phyloP scores from a whole-genome alignment of 2,329 filamentous ascomycete species.

The Trichoderma sp. region DNA sequence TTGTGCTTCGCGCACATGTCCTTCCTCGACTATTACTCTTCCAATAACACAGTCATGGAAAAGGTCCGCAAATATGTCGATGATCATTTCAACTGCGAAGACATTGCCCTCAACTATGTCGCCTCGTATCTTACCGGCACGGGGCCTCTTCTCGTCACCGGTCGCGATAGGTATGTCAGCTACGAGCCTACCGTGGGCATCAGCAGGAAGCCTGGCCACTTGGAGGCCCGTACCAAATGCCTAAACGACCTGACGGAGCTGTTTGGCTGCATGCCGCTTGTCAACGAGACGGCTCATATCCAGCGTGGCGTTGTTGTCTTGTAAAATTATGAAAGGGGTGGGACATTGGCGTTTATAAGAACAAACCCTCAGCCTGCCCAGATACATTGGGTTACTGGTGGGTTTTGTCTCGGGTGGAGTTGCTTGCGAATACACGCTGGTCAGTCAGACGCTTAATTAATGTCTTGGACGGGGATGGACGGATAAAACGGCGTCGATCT shows the following conservation, averaged over 20 bases:
- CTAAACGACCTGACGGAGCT: conserved; percentile 42
- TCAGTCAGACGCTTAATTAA: conserved; percentile 23
- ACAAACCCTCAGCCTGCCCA: conserved; percentile 10
- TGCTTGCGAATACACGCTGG: neutral
- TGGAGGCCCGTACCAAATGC: conserved; percentile 42
- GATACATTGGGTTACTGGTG: neutral
- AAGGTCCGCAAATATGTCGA: conserved; percentile 45
- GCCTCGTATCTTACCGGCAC: conserved; percentile 41
- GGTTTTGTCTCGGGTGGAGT: conserved; percentile 14
- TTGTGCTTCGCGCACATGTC: conserved; percentile 45
- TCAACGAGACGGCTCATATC: conserved; percentile 42
- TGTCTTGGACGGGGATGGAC: conserved; percentile 7
- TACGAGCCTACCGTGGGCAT: conserved; percentile 41
- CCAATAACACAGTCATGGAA: conserved; percentile 39
- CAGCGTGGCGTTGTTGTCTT: conserved; percentile 40
- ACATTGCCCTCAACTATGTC: conserved; percentile 47
- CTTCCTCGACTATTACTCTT: conserved; percentile 46
- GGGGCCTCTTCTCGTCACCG: conserved; percentile 43
- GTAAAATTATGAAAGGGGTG: conserved; percentile 25
- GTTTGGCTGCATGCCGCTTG: conserved; percentile 43
- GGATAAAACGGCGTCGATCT: conserved; percentile 22
- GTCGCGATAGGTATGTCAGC: conserved; percentile 41
- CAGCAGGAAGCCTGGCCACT: conserved; percentile 40
- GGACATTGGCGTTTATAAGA: conserved; percentile 12
- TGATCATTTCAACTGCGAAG: conserved; percentile 47